Percentiles rank a stretch among this genome's conserved stretches.
These are phyloP conservation scores for Fagopyrum esculentum DNA, from an alignment of 148 eudicot species.

Conservation along the genomic window DNA sequence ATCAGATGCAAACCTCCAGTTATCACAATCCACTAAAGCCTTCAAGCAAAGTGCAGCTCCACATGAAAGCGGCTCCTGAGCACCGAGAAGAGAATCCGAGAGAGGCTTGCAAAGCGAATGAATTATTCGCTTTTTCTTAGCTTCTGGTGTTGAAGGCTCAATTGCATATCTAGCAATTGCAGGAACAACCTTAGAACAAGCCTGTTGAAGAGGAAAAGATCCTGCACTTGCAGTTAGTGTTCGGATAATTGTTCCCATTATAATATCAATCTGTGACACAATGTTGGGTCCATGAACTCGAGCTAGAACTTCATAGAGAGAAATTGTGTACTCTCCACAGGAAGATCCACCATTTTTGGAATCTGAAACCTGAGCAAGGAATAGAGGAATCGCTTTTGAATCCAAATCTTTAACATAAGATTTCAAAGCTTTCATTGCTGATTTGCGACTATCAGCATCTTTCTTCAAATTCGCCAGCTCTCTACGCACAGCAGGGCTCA, in stretches of 20 bases:
- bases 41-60: conserved; percentile 94
- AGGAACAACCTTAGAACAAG: conserved; percentile 91
- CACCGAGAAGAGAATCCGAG: conserved; percentile 62
- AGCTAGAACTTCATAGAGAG: conserved; percentile 92
- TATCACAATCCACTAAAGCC: conserved; percentile 81
- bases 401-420: conserved; percentile 81
- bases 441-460: conserved; percentile 70
- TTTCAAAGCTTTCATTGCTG: conserved; percentile 87
- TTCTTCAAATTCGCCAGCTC: conserved; percentile 87
- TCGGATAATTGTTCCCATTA: conserved; percentile 68
- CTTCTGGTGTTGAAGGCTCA: conserved; percentile 70
- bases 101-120: conserved; percentile 87
- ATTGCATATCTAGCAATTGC: conserved; percentile 88
- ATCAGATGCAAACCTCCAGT: conserved; percentile 86
- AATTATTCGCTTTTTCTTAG: conserved; percentile 56
- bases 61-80: conserved; percentile 70
- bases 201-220: conserved; percentile 92
- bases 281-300: conserved; percentile 89
- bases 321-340: conserved; percentile 79
- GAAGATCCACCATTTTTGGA: conserved; percentile 57
- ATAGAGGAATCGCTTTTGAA: conserved; percentile 73
- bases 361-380: conserved; percentile 96
- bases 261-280: conserved; percentile 71
- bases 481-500: conserved; percentile 66
- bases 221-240: conserved; percentile 71